Evolutionary conservation across 2,329 filamentous ascomycete species (phyloP).

Genomic region (Apiospora pterosperma): DNA sequence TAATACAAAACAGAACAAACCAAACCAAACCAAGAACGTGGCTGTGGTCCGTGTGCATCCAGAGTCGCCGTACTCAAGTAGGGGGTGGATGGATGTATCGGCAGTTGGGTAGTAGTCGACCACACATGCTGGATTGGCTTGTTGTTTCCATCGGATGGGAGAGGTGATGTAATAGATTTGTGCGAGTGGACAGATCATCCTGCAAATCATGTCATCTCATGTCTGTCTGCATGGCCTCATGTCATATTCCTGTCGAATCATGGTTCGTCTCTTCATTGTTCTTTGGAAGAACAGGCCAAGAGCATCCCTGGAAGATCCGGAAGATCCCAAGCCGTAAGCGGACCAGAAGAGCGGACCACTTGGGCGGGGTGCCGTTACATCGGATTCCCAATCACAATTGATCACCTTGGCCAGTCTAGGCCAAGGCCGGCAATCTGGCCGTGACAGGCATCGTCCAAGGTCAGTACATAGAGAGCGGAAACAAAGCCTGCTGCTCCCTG

Average conservation of each 20-base stretch:
- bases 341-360: background rate
- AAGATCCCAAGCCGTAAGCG: no score
- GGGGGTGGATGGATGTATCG: background rate
- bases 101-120: background rate
- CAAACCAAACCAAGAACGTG: background rate
- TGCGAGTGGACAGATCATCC: no score
- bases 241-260: no score
- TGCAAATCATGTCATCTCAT: no score
- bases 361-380: background rate
- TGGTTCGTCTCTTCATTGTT: no score
- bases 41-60: background rate
- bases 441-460: background rate
- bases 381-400: background rate
- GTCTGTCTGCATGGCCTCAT: no score
- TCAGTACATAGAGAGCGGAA: no score
- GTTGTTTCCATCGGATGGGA: no score
- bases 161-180: no score
- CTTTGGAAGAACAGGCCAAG: no score
- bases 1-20: background rate
- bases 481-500: background rate
- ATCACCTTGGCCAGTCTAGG: background rate
- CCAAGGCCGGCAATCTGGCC: background rate
- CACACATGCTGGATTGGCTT: no score
- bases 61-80: no score
- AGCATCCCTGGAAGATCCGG: background rate